A percentile compares a stretch with the other conserved stretches of the same genome.
These are phyloP conservation scores for Scedosporium minutisporum DNA, from an alignment of 2,329 filamentous ascomycete species.

Conservation along the genomic window DNA sequence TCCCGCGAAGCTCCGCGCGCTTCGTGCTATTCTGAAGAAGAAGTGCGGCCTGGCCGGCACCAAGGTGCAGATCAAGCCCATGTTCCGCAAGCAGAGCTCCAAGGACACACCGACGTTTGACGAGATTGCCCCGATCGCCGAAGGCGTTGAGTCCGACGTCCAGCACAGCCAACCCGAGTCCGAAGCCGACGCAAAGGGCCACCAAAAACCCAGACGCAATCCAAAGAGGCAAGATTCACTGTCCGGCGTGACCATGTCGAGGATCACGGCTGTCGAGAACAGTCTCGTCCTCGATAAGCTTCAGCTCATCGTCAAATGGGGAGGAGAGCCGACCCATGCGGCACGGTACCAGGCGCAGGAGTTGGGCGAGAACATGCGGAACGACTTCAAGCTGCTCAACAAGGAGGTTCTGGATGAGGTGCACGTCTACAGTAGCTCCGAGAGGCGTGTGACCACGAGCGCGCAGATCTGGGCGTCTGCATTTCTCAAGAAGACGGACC, in stretches of 20 bases:
- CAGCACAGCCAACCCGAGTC: slow-evolving; percentile 15
- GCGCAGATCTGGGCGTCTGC: slow-evolving; percentile 91
- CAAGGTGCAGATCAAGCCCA: slow-evolving; percentile 98
- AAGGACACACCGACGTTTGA: slow-evolving; percentile 39
- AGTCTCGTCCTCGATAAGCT: slow-evolving; percentile 90
- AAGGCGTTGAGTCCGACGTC: slow-evolving; percentile 15
- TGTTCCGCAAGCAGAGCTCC: slow-evolving; percentile 85
- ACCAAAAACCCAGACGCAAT: slow-evolving; percentile 24
- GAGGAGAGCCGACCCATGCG: slow-evolving; percentile 93
- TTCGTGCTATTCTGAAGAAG: slow-evolving; percentile 80
- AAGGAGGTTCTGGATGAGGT: slow-evolving; percentile 86
- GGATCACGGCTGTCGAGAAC: slow-evolving; percentile 88
- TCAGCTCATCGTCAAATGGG: slow-evolving; percentile 98
- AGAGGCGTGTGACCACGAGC: slow-evolving; percentile 86
- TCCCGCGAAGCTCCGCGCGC: slow-evolving; percentile 68
- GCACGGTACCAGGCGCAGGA: slow-evolving; percentile 94
- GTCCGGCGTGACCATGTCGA: slow-evolving; percentile 82
- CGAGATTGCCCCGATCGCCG: slow-evolving; percentile 13
- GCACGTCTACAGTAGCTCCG: slow-evolving; percentile 89
- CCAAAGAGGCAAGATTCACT: slow-evolving; percentile 71
- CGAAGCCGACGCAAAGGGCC: background rate
- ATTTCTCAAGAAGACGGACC: slow-evolving; percentile 78
- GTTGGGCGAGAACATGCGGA: slow-evolving; percentile 89
- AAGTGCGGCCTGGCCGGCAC: slow-evolving; percentile 93
- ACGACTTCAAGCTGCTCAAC: slow-evolving; percentile 88